Percentiles rank a stretch among this genome's conserved stretches.
These are phyloP conservation scores for Kodamaea leandrae DNA, from an alignment of 805 yeast species.

Conservation along the genomic window DNA sequence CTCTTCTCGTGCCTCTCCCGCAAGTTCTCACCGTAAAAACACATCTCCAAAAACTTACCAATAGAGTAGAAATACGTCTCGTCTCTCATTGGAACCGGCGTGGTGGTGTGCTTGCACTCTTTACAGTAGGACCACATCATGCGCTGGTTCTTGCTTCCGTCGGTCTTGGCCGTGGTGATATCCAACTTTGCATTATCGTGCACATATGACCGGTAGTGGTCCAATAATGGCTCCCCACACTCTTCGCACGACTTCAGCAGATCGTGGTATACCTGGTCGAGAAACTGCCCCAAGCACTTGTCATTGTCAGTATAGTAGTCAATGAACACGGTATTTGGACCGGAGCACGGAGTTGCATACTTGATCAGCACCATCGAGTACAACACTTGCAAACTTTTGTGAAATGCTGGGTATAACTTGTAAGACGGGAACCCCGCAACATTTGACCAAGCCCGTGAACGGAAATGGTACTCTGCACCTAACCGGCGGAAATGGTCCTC, in stretches of 20 bases:
- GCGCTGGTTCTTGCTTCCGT: constrained; percentile 49
- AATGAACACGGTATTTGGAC: constrained; percentile 80
- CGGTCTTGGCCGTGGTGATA: constrained; percentile 60
- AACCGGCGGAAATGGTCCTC: constrained; percentile 41
- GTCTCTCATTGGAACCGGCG: constrained; percentile 78
- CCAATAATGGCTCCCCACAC: constrained; percentile 67
- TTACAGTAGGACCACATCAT: constrained; percentile 92
- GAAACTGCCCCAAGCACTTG: constrained; percentile 81
- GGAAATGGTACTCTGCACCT: constrained; percentile 45
- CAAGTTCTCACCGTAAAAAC: constrained; percentile 61
- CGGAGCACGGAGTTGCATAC: constrained; percentile 87
- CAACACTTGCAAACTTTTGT: constrained; percentile 74
- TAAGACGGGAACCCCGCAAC: constrained; percentile 35
- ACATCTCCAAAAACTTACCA: constrained; percentile 86
- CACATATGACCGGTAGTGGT: constrained; percentile 83
- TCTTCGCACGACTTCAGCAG: constrained; percentile 69
- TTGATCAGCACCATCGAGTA: constrained; percentile 80
- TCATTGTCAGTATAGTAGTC: constrained; percentile 92
- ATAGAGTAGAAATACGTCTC: constrained; percentile 87
- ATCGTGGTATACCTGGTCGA: constrained; percentile 75
- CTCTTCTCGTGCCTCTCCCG: too few species aligned
- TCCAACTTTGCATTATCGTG: constrained; percentile 85
- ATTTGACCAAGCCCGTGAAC: constrained; percentile 49
- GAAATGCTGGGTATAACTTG: constrained; percentile 48
- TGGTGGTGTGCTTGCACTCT: constrained; percentile 69